phyloP scores from a whole-genome alignment of 805 yeast species.

The Saccharomycopsis babjevae region DNA sequence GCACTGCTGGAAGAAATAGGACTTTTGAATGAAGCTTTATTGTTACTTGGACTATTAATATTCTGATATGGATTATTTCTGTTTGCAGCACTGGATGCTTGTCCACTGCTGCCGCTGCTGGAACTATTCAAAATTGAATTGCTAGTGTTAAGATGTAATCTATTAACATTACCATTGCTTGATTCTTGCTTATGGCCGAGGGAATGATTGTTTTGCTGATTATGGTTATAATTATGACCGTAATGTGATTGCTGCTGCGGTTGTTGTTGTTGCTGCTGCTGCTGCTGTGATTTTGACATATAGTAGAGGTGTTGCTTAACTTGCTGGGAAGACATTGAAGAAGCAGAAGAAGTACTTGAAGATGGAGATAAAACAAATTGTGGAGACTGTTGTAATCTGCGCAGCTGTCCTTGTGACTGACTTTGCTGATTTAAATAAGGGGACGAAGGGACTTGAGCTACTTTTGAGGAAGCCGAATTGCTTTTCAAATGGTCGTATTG shows the following conservation, averaged over 20 bases:
- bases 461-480: not conserved
- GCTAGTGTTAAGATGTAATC: not conserved
- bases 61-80: conserved; percentile 16
- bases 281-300: not conserved
- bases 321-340: not conserved
- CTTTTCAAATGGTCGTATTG: conserved; percentile 5
- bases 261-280: not conserved
- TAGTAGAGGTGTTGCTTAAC: not conserved
- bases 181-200: not conserved
- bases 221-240: not conserved
- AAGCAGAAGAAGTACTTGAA: conserved; percentile 1
- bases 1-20: conserved; percentile 3
- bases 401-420: not conserved
- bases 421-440: not conserved
- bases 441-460: not conserved
- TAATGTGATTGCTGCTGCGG: too few species aligned
- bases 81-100: not conserved
- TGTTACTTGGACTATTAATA: conserved; percentile 13
- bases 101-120: not conserved
- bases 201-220: not conserved
- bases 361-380: not conserved
- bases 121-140: not conserved
- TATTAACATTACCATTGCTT: not conserved
- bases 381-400: not conserved
- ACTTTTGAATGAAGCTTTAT: not conserved